Evolutionary conservation across 352 stramenopile genomes (phyloP).

Genomic region (Phytophthora tentaculata): DNA sequence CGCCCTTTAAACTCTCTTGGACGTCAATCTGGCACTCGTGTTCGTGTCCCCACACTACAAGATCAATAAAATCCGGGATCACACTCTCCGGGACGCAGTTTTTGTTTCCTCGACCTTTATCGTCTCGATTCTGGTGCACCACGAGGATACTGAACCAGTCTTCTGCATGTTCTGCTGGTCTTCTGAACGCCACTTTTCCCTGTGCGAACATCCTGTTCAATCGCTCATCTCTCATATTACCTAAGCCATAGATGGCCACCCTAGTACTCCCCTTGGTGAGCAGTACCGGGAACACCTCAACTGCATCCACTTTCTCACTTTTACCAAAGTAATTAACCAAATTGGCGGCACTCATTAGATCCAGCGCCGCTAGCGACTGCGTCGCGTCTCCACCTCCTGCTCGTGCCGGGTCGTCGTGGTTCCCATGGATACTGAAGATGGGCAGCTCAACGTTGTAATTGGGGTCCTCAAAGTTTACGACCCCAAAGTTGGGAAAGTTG

Average conservation of each 20-base stretch:
- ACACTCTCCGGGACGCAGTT: conserved; percentile 98
- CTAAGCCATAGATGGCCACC: conserved; percentile 98
- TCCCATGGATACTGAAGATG: conserved; percentile 99
- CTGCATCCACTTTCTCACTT: conserved; percentile 91
- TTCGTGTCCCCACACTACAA: conserved; percentile 98
- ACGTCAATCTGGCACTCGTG: conserved; percentile 97
- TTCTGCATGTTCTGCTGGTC: conserved; percentile 74
- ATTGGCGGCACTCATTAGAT: conserved; percentile 95
- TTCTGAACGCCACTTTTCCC: conserved; percentile 95
- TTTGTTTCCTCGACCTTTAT: conserved; percentile 91
- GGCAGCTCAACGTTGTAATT: conserved; percentile 95
- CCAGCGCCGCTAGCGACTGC: conserved; percentile 93
- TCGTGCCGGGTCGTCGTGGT: conserved; percentile 98
- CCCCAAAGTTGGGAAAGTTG: conserved; percentile 90
- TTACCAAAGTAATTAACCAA: conserved; percentile 99
- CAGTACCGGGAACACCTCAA: conserved; percentile 96
- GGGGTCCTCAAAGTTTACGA: conserved; percentile 98
- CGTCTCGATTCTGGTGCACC: conserved; percentile 98
- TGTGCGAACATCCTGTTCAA: conserved; percentile 98
- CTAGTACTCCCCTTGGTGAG: conserved; percentile 95
- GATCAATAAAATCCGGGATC: conserved; percentile 99
- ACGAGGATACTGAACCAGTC: conserved; percentile 99
- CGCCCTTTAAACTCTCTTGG: conserved; percentile 93
- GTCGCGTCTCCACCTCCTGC: conserved; percentile 74
- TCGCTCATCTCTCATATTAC: conserved; percentile 98